phyloP scores from a whole-genome alignment of 2,329 filamentous ascomycete genomes.

The Diaporthe australafricana region DNA sequence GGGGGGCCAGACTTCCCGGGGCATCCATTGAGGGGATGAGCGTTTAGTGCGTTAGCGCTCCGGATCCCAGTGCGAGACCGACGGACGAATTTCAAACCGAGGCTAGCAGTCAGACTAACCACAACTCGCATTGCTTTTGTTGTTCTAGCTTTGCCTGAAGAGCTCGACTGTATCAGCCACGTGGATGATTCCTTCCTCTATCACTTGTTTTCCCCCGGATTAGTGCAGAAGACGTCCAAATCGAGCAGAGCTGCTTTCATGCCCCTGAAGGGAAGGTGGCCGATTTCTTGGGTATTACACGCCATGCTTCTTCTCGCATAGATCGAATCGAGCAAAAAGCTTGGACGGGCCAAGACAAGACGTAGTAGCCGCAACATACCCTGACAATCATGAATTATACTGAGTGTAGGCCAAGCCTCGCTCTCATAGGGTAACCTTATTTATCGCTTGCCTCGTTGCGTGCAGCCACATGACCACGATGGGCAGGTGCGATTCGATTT shows the following conservation, averaged over 20 bases:
- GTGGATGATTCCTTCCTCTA: too few relatives aligned
- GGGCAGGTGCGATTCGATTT: neutral
- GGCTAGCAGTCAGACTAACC: too few relatives aligned
- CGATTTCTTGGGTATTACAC: constrained; percentile 1
- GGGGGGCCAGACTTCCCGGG: neutral
- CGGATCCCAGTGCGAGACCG: neutral
- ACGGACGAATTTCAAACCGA: neutral
- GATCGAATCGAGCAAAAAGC: neutral
- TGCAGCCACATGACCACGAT: neutral
- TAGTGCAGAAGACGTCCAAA: too few relatives aligned
- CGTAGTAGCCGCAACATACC: neutral
- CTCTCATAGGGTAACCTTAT: neutral
- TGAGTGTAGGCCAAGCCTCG: constrained; percentile 6
- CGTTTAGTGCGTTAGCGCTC: neutral
- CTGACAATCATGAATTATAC: constrained; percentile 10
- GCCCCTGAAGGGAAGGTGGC: constrained; percentile 10
- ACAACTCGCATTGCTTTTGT: too few relatives aligned
- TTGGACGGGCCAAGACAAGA: constrained; percentile 8
- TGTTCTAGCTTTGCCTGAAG: too few relatives aligned
- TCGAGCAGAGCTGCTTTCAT: too few relatives aligned
- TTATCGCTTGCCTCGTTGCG: neutral
- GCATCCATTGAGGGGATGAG: neutral
- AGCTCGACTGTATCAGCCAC: too few relatives aligned
- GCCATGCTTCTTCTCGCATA: constrained; percentile 7
- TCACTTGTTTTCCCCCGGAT: too few relatives aligned